phyloP scores from a whole-genome alignment of 2,329 filamentous ascomycete genomes.

The Ascochyta clinopodiicola region DNA sequence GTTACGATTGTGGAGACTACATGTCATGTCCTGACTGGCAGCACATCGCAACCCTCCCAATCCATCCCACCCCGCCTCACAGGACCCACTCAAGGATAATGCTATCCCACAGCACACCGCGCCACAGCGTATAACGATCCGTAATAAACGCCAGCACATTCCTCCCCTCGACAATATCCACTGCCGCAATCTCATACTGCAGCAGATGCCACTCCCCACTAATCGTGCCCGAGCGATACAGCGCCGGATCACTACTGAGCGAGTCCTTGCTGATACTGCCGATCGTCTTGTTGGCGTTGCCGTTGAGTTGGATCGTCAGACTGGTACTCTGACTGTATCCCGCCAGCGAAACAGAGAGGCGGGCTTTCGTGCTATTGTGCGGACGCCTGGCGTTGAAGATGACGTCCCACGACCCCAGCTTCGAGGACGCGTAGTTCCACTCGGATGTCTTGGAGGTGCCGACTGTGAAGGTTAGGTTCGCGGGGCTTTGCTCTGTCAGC shows the following conservation, averaged over 20 bases:
- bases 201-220: conserved; percentile 55
- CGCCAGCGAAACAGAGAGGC: conserved; percentile 50
- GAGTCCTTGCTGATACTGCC: conserved; percentile 45
- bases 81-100: conserved; percentile 40
- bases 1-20: no score
- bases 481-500: conserved; percentile 50
- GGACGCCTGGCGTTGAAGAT: conserved; percentile 34
- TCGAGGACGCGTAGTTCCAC: conserved; percentile 56
- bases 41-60: no score
- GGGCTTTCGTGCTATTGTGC: conserved; percentile 31
- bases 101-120: conserved; percentile 48
- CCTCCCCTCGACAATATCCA: conserved; percentile 29
- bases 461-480: conserved; percentile 50
- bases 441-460: conserved; percentile 42
- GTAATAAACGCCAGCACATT: conserved; percentile 44
- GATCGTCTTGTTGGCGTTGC: conserved; percentile 38
- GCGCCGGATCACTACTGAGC: conserved; percentile 32
- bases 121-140: conserved; percentile 39
- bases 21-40: no score
- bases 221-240: conserved; percentile 52
- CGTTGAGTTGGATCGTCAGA: conserved; percentile 46
- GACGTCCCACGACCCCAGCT: conserved; percentile 28
- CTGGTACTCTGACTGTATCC: conserved; percentile 50
- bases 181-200: conserved; percentile 43
- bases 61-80: background rate